phyloP scores from a whole-genome alignment of 495 filamentous ascomycete genomes.

The Penicillium angulare region DNA sequence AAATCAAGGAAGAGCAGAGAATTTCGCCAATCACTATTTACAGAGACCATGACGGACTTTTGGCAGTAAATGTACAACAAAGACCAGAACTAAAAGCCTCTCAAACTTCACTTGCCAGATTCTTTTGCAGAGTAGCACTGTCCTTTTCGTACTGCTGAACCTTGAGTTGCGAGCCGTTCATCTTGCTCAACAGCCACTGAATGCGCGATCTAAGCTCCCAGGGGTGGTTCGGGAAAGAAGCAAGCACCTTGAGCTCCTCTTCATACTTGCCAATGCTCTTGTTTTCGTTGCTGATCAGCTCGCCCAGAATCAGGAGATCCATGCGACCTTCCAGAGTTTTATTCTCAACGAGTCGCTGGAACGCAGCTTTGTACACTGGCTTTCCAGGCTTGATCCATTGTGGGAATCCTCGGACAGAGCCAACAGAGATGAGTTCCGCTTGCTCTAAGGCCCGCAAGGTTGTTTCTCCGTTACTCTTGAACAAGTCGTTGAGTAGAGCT shows the following conservation, averaged over 20 bases:
- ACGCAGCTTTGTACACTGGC: constrained; percentile 85
- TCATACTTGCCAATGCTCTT: constrained; percentile 75
- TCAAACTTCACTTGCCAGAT: constrained; percentile 9
- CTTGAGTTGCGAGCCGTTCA: constrained; percentile 70
- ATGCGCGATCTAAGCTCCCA: constrained; percentile 59
- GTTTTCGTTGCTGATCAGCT: constrained; percentile 70
- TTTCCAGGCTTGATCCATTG: constrained; percentile 73
- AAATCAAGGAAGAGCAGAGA: no score
- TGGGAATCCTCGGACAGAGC: constrained; percentile 71
- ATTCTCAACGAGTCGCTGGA: constrained; percentile 67
- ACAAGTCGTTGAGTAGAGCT: constrained; percentile 71
- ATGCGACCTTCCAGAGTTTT: constrained; percentile 68
- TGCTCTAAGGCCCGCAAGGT: constrained; percentile 79
- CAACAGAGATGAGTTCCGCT: constrained; percentile 81
- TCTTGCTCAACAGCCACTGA: constrained; percentile 69
- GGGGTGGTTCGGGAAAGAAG: constrained; percentile 60
- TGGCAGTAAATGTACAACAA: no score
- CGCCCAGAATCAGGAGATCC: constrained; percentile 65
- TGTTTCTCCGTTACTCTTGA: constrained; percentile 63
- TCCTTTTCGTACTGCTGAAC: constrained; percentile 73
- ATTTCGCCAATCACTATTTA: no score
- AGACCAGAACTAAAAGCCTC: neutral
- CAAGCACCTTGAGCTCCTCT: constrained; percentile 68
- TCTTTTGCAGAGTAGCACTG: constrained; percentile 67
- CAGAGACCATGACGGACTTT: no score